Base-by-base conservation (phyloP, 2,329 filamentous ascomycete species). In the Phaeosphaeriaceae sp. region DNA sequence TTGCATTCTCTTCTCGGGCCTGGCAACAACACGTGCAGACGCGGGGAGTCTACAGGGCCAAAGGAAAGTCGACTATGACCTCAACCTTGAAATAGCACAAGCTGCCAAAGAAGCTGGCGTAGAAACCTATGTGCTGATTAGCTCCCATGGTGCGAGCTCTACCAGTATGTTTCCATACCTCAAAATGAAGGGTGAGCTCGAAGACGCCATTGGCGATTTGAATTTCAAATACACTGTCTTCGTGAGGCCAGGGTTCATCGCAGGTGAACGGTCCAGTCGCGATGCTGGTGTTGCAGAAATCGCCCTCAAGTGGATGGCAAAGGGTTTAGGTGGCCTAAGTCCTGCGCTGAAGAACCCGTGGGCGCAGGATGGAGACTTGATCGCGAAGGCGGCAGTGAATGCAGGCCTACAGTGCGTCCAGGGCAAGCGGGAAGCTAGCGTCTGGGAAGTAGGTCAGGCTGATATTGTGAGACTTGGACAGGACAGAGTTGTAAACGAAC, bases 181-280 rank as follows among this genome's bases (percentile, higher is more conserved):
- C 1, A 79, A 79, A 72, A 94, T 97, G 90, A 97, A 97, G 79
- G 86, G 84, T 18, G 89, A 94, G 62, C 84, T 96, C 33, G 93
- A 97, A 72, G 88, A 95, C 28, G 79, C 85, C 13, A 82, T 96
- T 51, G 83, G 84, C 69, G 83, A 76, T 34, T 75, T 93, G 3
- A 87, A 78, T 4, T 96, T 96, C 67, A 88, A 92, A 41, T 85
- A 89, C 58, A 87, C 86, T 4, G 82, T 96, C 46, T 87, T 97
- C 45, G 40, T 87, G 33, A 74, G 86, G 36, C 92, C 92, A 0
- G 92, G 89, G 0, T 56, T 92, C 53, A 89, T 97, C 60, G 72
- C 92, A 2, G 92, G 92, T 2, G 70, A 83, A 13, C 81, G 92
- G 47, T 39, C 35, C 4, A 39, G 28, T 39, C 43, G 35, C 17